Percentiles rank a stretch among this genome's conserved stretches.
These are phyloP conservation scores for Fusarium dlaminii DNA, from an alignment of 2,329 filamentous ascomycete species.

Conservation along the genomic window DNA sequence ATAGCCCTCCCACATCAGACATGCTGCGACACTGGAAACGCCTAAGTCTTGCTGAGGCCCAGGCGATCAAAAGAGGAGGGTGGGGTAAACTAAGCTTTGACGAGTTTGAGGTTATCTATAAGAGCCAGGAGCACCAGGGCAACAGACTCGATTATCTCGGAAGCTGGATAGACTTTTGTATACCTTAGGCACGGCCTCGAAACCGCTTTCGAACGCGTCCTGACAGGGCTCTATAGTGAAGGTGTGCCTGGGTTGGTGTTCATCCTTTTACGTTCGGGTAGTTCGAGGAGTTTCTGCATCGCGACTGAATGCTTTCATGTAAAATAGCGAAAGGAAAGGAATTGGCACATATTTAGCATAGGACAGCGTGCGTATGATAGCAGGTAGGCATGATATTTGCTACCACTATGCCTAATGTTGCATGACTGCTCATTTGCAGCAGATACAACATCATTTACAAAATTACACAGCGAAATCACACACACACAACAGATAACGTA, in stretches of 20 bases:
- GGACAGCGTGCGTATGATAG: not conserved
- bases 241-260: not conserved
- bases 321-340: not conserved
- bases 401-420: not conserved
- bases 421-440: not conserved
- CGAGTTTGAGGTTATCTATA: constrained; percentile 83
- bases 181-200: constrained; percentile 56
- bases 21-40: constrained; percentile 60
- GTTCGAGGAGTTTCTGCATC: not conserved
- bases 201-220: not conserved
- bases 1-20: constrained; percentile 38
- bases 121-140: constrained; percentile 68
- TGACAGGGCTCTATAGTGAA: not conserved
- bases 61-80: constrained; percentile 77
- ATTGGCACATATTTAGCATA: not conserved
- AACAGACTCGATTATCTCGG: constrained; percentile 82
- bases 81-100: constrained; percentile 79
- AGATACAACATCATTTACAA: not conserved
- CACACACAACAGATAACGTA: not conserved
- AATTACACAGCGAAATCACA: not conserved
- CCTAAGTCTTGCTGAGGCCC: constrained; percentile 72
- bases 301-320: not conserved
- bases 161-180: constrained; percentile 88
- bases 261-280: not conserved
- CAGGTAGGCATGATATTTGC: constrained; percentile 3